Evolutionary conservation across 225 moss, liverwort and hornwort species (phyloP), one percentile per base, ranked within the genome.

Genomic region (Straminergon stramineum): DNA sequence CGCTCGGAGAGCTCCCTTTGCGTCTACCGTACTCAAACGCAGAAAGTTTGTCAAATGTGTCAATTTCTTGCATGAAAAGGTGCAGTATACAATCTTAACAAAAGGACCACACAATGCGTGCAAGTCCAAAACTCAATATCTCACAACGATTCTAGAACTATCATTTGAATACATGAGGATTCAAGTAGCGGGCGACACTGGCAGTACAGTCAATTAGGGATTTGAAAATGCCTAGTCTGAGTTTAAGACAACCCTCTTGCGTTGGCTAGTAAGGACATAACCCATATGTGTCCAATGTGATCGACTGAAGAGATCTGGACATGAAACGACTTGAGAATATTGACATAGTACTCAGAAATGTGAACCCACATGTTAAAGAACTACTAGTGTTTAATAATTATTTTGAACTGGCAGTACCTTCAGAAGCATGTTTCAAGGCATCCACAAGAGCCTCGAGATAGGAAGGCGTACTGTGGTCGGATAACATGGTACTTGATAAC

Each of bases 401-500:
- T 75, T 90, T 84, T 79, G 87, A 82, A 75, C 84, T 86, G 41
- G 83, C 75, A 78, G 86, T n/a, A 83, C 65, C 88, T 77, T 83
- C 88, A 61, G 90, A 91, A 87, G 92, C 84, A 89, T 82, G n/a
- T 87, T 94, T 75, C 84, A 94, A 88, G 84, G 94, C 92, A 84
- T 68, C 75, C 84, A 94, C 93, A 55, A 94, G 91, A 56, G 93
- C 94, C 45, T 81, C 66, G 34, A 93, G 82, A 85, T 94, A 93
- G 45, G 93, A 89, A 88, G 83, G 86, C 58, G 92, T 90, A 57
- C 90, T 94, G 64, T 94, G 94, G 77, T 94, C 94, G 37, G 90
- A 93, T 66, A 94, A 84, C 93, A 94, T 93, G 15, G 91, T 90
- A 86, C 74, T 77, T 84, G 94, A 94, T 66, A 94, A 84, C 75